Evolutionary conservation across 371 early-diverging fungal genomes (phyloP), one percentile per base, ranked within the genome.

Genomic region (Rhizomucor pusillus): DNA sequence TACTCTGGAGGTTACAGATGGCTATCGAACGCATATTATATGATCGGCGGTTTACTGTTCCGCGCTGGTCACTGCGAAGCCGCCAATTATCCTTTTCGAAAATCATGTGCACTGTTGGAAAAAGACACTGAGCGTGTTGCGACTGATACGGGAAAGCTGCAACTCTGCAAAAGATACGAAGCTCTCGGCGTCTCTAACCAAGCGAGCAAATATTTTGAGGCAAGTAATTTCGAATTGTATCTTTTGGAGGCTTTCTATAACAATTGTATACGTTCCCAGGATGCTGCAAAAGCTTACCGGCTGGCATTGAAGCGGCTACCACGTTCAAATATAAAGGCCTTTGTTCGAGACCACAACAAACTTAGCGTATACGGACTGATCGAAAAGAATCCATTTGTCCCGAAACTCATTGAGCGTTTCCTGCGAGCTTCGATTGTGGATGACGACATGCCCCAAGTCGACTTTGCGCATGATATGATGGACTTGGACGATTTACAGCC

Each of bases 131-230:
- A 43, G 4, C 54, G 66, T 23, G 57, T 54, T n/a, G 44, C 50
- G 0, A 57, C 65, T 2, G 61, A 63, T 18, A 50, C 62, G 22
- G 71, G 62, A 2, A 50, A 45, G 43, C 55, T 73, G 4, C 75
- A 77, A 40, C 47, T 77, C 1, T 63, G 66, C 53, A 77, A 70
- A 25, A 64, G 75, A n/a, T 77, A 72, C 14, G 75, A 77, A 34
- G 22, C 62, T 7, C 43, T 72, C 3, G 78, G 75, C 0, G 56
- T 56, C 0, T 70, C 73, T n/a, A 68, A 66, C 24, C 60, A 68
- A 29, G 72, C 69, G 37, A 59, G 45, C 12, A 65, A 53, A 16
- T 47, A 53, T 2, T 67, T 54, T 54, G 67, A 66, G 18, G 76
- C 57, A 57, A 57, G 24, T 40, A 14, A 2, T 23, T n/a, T 13